Evolutionary conservation across 2,329 filamentous ascomycete genomes (phyloP).

Genomic region (Microdochium bolleyi): DNA sequence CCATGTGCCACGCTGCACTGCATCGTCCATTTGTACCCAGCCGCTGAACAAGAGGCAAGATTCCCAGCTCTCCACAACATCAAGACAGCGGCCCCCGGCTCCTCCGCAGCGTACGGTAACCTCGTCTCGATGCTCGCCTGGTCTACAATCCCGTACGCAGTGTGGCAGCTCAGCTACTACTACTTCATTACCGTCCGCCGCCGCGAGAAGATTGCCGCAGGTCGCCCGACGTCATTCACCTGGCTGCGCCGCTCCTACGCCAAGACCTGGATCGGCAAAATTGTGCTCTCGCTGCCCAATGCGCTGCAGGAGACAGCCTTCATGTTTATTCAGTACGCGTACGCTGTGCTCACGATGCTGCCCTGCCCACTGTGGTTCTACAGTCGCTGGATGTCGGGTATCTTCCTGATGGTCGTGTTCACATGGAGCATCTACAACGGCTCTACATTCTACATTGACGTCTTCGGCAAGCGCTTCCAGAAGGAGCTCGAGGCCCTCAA

Average conservation of each 20-base stretch:
- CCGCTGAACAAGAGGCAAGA: conserved; percentile 54
- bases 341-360: conserved; percentile 87
- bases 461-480: conserved; percentile 94
- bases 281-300: conserved; percentile 72
- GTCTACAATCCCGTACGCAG: conserved; percentile 84
- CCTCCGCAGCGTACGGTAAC: conserved; percentile 69
- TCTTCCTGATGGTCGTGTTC: conserved; percentile 77
- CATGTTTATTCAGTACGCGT: conserved; percentile 91
- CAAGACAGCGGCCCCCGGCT: conserved; percentile 59
- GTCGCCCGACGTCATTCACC: conserved; percentile 91
- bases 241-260: conserved; percentile 91
- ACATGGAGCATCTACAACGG: conserved; percentile 95
- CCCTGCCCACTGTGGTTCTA: conserved; percentile 95
- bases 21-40: conserved; percentile 72
- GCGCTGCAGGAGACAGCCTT: conserved; percentile 79
- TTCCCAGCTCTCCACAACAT: conserved; percentile 86
- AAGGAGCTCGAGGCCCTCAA: conserved; percentile 88
- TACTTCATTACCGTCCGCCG: conserved; percentile 91
- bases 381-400: conserved; percentile 69
- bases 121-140: conserved; percentile 83
- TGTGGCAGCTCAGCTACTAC: conserved; percentile 93
- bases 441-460: conserved; percentile 95
- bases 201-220: conserved; percentile 92
- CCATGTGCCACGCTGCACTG: conserved; percentile 90
- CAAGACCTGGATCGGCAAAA: conserved; percentile 78